Percentiles rank a stretch among this genome's conserved stretches.
Conservation (phyloP, 2,329 filamentous ascomycete species). For the Xylaria sp. region DNA sequence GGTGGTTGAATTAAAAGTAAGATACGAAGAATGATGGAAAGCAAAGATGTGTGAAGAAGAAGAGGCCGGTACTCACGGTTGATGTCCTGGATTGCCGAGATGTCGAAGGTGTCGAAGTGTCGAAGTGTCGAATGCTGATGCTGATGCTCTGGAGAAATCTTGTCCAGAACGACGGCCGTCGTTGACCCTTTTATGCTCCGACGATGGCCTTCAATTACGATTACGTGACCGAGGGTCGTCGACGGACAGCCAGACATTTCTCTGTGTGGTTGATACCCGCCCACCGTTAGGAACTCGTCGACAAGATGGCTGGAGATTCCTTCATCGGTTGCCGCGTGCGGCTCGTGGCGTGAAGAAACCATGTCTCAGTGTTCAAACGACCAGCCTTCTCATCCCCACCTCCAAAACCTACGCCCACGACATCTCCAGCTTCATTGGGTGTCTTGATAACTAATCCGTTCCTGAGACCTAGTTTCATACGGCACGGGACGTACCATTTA, state of each 20-base stretch:
- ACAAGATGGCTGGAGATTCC: conserved; percentile 25
- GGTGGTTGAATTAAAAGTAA: background rate
- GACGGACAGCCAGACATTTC: background rate
- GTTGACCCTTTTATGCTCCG: conserved; percentile 11
- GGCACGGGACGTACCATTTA: background rate
- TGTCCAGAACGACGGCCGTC: background rate
- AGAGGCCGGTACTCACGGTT: too few species aligned
- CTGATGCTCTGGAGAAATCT: background rate
- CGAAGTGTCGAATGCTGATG: background rate
- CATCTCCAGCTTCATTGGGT: background rate
- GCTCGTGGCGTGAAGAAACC: background rate
- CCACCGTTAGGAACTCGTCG: conserved; percentile 1
- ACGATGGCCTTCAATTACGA: background rate
- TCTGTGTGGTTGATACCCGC: background rate
- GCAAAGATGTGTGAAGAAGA: too few species aligned
- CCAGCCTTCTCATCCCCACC: background rate
- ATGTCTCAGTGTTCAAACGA: conserved; percentile 21
- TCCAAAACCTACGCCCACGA: background rate
- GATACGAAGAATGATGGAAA: too few species aligned
- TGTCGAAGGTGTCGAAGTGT: background rate
- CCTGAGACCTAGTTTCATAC: background rate
- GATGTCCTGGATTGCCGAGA: background rate
- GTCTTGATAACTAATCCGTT: background rate
- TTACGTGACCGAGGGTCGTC: background rate
- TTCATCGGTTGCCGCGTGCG: conserved; percentile 11